These are phyloP conservation scores for Colletotrichum musae DNA, from an alignment of 2,329 filamentous ascomycete genomes.

Conservation along the genomic window DNA sequence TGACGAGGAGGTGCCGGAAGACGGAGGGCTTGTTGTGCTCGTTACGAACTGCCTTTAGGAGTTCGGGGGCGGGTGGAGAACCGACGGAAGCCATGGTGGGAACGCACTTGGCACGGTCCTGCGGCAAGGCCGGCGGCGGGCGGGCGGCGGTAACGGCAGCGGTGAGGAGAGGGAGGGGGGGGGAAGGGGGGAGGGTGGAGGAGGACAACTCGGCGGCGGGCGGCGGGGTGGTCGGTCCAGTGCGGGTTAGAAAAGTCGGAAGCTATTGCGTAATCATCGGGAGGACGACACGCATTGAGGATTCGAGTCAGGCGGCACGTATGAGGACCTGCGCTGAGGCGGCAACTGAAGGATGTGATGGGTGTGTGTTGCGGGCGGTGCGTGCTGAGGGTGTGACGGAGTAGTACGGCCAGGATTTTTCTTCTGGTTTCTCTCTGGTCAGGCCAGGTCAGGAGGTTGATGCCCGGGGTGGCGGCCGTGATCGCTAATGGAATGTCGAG, in stretches of 20 bases:
- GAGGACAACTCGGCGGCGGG: too few species aligned
- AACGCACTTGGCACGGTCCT: slow-evolving; percentile 26
- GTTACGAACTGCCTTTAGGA: slow-evolving; percentile 44
- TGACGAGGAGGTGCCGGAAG: slow-evolving; percentile 66
- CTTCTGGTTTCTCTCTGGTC: background rate
- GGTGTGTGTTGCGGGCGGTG: slow-evolving; percentile 4
- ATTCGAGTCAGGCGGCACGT: slow-evolving; percentile 22
- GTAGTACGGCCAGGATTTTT: background rate
- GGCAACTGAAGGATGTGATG: background rate
- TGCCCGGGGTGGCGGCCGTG: background rate
- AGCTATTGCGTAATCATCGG: slow-evolving; percentile 40
- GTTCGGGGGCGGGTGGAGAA: slow-evolving; percentile 41
- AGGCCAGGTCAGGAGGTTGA: background rate
- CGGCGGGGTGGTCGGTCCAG: too few species aligned
- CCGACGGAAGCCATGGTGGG: slow-evolving; percentile 44
- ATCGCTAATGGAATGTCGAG: slow-evolving; percentile 41
- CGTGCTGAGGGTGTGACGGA: slow-evolving; percentile 16
- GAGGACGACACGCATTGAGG: slow-evolving; percentile 10
- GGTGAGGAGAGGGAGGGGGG: slow-evolving; percentile 4
- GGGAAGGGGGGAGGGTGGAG: background rate
- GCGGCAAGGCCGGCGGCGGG: slow-evolving; percentile 11
- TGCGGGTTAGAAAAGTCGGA: slow-evolving; percentile 17
- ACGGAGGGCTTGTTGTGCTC: slow-evolving; percentile 45
- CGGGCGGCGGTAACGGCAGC: slow-evolving; percentile 14
- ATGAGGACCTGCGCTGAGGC: background rate